A percentile compares a stretch with the other conserved stretches of the same genome.
These are phyloP conservation scores for Populus pruinosa DNA, from an alignment of 345 rosid species.

Conservation along the genomic window DNA sequence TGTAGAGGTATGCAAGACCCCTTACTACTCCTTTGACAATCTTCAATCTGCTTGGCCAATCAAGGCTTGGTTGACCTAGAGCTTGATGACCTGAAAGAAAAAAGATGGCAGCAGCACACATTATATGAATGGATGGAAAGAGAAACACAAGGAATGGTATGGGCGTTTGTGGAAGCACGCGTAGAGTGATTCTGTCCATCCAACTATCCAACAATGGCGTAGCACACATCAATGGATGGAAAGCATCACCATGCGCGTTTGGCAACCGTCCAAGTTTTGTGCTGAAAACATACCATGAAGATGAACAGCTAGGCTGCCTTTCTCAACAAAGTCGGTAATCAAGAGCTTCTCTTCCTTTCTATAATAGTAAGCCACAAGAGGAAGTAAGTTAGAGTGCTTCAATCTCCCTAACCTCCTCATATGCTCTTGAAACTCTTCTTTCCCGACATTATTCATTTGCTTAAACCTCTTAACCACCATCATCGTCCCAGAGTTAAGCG, in stretches of 20 bases:
- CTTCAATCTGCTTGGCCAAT: constrained; percentile 71
- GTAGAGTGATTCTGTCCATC: background rate
- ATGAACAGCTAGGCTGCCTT: constrained; percentile 74
- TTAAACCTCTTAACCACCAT: constrained; percentile 92
- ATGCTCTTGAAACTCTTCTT: constrained; percentile 79
- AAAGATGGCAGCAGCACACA: background rate
- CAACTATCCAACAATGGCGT: background rate
- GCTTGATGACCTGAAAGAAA: constrained; percentile 45
- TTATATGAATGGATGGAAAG: background rate
- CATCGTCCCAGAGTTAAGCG: constrained; percentile 31
- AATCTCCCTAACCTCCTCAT: constrained; percentile 78
- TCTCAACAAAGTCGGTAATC: constrained; percentile 47
- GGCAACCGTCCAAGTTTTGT: background rate
- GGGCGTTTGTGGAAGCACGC: background rate
- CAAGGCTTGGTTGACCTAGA: constrained; percentile 47
- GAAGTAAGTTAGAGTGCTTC: constrained; percentile 63
- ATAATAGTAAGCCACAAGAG: constrained; percentile 79
- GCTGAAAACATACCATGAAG: constrained; percentile 62
- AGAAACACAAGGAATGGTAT: background rate
- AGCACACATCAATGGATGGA: background rate
- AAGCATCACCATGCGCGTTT: background rate
- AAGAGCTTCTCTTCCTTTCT: constrained; percentile 86
- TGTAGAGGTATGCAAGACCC: constrained; percentile 62
- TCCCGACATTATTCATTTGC: constrained; percentile 75
- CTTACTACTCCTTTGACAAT: constrained; percentile 67